Evolutionary conservation across 2,329 filamentous ascomycete species (phyloP), one percentile per base, ranked within the genome.

Genomic region (Fusarium buharicum): DNA sequence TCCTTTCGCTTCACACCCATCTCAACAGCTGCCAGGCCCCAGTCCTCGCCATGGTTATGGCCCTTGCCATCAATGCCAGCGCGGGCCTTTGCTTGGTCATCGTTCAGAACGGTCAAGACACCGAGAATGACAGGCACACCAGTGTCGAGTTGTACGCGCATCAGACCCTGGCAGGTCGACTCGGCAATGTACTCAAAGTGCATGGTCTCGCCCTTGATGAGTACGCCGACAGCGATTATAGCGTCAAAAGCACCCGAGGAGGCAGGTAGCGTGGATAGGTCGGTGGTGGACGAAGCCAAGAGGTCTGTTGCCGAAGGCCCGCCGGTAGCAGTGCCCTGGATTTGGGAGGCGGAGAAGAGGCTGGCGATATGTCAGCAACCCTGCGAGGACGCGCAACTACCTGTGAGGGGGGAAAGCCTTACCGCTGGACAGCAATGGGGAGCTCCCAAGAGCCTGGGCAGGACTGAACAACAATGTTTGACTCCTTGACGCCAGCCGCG

Each of bases 171-270:
- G 55, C 88, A 92, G 7, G 96, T 93, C 36, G 92, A 87, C 65
- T 98, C 95, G 37, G 93, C 86, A 71, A 99, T 99, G 80, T 99
- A 98, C 79, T 99, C 95, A 73, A 99, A 99, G 79, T 99, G 95
- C 93, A 97, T 97, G 7, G 95, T 98, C 79, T 96, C 91, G 75
- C 95, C 95, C 82, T 99, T 99, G 81, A 99, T 97, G 59, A 99
- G 86, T 53, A 97, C 93, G 52, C 95, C 95, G 68, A 99, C 91
- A 49, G 95, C 93, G 67, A 99, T 93, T 64, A 99, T 88, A 62
- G 95, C 95, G 74, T 98, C 94, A 72, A 98, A 98, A 17, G 92
- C 86, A 52, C 82, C 79, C 55, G 84, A 78, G n/a, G 68, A 58
- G 18, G 68, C 71, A 17, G 81, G 61, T 16, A 80, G 70, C 13